Conservation (phyloP, 1,139 yeast species). For the Nakaseomyces uthaithaninus region DNA sequence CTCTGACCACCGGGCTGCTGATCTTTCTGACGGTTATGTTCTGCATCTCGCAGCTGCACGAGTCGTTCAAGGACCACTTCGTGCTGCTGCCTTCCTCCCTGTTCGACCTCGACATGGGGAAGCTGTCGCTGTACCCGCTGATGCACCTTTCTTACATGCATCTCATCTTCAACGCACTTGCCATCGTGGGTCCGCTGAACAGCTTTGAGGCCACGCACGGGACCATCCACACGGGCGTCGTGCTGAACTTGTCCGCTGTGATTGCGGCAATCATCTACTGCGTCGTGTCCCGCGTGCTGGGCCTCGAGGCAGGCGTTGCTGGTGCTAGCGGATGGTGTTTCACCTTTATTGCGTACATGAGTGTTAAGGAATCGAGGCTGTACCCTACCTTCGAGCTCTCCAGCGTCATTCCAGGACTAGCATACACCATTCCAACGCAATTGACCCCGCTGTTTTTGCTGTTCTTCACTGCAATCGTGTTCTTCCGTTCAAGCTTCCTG, state of each 20-base stretch:
- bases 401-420: neutral
- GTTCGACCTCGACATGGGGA: conserved; percentile 47
- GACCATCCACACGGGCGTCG: conserved; percentile 79
- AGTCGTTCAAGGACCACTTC: conserved; percentile 33
- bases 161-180: conserved; percentile 52
- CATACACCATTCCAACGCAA: conserved; percentile 48
- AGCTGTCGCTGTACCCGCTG: conserved; percentile 68
- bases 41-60: conserved; percentile 32
- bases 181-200: conserved; percentile 54
- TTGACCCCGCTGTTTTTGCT: conserved; percentile 51
- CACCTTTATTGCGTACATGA: conserved; percentile 56
- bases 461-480: conserved; percentile 40
- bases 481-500: conserved; percentile 58
- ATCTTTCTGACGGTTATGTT: conserved; percentile 44
- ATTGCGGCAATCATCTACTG: conserved; percentile 63
- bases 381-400: conserved; percentile 36
- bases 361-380: conserved; percentile 49
- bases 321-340: conserved; percentile 76
- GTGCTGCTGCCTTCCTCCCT: conserved; percentile 51
- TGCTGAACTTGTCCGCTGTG: conserved; percentile 64
- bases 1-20: conserved; percentile 56
- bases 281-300: conserved; percentile 45
- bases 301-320: conserved; percentile 47
- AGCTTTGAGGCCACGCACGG: conserved; percentile 72
- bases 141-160: conserved; percentile 59